These are phyloP conservation scores for Asterochloris sp. DNA, from an alignment of 139 green algal species.

Conservation along the genomic window DNA sequence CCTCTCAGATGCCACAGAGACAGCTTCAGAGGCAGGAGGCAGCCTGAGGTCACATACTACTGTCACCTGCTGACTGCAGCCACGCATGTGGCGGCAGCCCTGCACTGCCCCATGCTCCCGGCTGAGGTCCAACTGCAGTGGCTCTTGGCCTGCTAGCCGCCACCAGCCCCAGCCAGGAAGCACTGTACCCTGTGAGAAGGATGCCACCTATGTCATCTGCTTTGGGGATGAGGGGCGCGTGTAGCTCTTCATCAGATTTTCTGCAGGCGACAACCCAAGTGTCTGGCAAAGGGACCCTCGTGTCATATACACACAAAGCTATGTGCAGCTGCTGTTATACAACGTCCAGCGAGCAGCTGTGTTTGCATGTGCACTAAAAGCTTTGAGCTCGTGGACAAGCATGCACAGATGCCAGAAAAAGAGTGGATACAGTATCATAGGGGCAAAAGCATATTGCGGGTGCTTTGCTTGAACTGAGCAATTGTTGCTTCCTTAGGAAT, in stretches of 20 bases:
- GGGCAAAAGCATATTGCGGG: not conserved
- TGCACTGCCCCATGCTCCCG: not conserved
- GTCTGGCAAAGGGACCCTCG: not conserved
- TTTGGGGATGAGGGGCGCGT: not conserved
- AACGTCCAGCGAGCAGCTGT: not conserved
- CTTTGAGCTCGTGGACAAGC: not conserved
- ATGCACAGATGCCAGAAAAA: not conserved
- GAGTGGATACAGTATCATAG: not conserved
- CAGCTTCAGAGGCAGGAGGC: not conserved
- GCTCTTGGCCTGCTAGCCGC: not conserved
- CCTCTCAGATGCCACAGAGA: not conserved
- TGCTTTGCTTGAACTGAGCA: not conserved
- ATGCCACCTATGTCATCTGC: not conserved
- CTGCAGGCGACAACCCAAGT: not conserved
- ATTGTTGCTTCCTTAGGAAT: not conserved
- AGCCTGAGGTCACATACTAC: not conserved
- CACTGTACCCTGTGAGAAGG: conserved; percentile 36
- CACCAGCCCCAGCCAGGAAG: conserved; percentile 36
- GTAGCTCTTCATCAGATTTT: not conserved
- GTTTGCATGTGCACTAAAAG: not conserved
- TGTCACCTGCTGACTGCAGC: not conserved
- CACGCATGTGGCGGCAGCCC: not conserved
- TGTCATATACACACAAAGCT: not conserved
- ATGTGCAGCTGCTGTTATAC: not conserved
- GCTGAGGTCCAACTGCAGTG: not conserved